Evolutionary conservation across 2,329 filamentous ascomycete species (phyloP).

Genomic region (Lecanoromycetidae sp.): DNA sequence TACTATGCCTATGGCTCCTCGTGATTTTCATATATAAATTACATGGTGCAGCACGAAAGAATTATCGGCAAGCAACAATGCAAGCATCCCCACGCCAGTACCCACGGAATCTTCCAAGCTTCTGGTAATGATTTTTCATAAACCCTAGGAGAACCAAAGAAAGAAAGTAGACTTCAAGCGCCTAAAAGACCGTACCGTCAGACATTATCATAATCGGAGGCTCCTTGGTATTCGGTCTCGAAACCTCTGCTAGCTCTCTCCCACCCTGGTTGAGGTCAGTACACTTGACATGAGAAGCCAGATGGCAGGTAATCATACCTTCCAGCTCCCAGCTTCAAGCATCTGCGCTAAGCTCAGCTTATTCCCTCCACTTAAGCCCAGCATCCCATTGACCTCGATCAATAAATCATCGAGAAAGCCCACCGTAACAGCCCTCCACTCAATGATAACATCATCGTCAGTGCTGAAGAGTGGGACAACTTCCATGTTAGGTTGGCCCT

Average conservation of each 20-base stretch:
- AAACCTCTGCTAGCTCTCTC: conserved; percentile 89
- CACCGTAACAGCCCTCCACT: conserved; percentile 66
- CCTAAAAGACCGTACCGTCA: conserved; percentile 84
- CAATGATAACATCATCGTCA: conserved; percentile 66
- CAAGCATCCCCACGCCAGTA: neutral
- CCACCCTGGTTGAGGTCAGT: conserved; percentile 50
- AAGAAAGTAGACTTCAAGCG: neutral
- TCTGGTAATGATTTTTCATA: neutral
- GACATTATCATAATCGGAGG: conserved; percentile 93
- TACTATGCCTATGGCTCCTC: no score
- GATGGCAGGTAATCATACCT: no score
- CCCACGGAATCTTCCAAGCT: neutral
- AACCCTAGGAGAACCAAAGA: neutral
- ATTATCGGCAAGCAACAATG: neutral
- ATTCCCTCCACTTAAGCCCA: conserved; percentile 59
- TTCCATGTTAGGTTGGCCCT: conserved; percentile 58
- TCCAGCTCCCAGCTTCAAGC: conserved; percentile 94
- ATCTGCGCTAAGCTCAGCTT: conserved; percentile 71
- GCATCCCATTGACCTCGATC: conserved; percentile 52
- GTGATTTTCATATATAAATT: no score
- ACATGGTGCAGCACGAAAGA: no score
- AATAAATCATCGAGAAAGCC: conserved; percentile 62
- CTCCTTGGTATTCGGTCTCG: conserved; percentile 88
- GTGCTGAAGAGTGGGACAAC: conserved; percentile 62
- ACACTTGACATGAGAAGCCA: conserved; percentile 1